Evolutionary conservation across 805 yeast species (phyloP), one percentile per base, ranked within the genome.

Genomic region (Nakazawaea populi): DNA sequence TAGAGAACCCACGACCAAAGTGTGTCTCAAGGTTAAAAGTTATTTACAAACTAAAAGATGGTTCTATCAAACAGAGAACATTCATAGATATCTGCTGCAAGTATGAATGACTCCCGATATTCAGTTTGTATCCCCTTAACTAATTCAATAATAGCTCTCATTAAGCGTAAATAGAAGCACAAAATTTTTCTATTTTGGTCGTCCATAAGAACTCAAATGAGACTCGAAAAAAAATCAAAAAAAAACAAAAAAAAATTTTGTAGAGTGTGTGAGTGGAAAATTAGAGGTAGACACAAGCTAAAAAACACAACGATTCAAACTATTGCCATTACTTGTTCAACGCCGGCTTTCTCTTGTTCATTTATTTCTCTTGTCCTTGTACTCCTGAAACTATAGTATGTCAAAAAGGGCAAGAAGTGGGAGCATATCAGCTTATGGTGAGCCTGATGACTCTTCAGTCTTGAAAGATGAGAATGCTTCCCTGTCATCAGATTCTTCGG

Each of bases 371-470:
- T 32, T 32, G 35, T 32, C 11, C 11, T 11, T 32, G 35, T 32
- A 4, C 11, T 32, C 3, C 11, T 32, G 35, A 32, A 32, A 32
- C 11, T 11, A 11, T 12, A n/a, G n/a, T 7, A 37, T 37, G 40
- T 37, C 40, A 7, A 37, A 37, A 18, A 37, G 40, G n/a, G 40
- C 28, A n/a, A 38, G 52, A 46, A 27, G 5, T n/a, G 42, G 40
- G 35, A 29, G 7, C n/a, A 11, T 30, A 11, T 42, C 50, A 52
- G 12, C 29, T 10, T 31, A 38, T 52, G 27, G 34, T 47, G 27
- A 54, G 51, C 47, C 48, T 46, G 24, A 18, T 18, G 3, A 18
- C 24, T 32, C 35, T 32, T 31, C 51, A 4, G 57, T 51, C 6
- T 30, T 46, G 14, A 40, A 46, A 36, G 8, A 51, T 8, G 44